These are phyloP conservation scores for Mucor sp. DNA, from an alignment of 371 early-diverging fungal species.

Conservation along the genomic window DNA sequence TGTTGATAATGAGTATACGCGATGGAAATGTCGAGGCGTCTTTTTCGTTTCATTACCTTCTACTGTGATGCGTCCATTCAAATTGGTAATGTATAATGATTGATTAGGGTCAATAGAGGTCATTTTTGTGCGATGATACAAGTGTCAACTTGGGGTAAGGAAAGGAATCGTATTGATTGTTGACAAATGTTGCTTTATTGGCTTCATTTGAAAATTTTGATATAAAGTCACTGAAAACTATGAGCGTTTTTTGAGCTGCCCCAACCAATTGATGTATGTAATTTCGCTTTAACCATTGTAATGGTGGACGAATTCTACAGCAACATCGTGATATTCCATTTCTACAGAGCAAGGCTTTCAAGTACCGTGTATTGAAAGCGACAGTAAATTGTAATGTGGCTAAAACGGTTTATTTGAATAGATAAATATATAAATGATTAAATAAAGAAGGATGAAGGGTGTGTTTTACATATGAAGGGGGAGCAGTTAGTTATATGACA, in stretches of 20 bases:
- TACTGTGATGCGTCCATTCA: slow-evolving; percentile 68
- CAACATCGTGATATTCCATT: no score
- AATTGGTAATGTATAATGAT: slow-evolving; percentile 68
- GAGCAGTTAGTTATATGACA: background rate
- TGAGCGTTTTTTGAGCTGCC: background rate
- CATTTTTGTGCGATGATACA: slow-evolving; percentile 13
- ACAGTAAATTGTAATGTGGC: background rate
- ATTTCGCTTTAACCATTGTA: background rate
- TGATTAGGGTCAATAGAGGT: slow-evolving; percentile 58
- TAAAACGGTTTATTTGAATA: background rate
- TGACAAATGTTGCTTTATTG: background rate
- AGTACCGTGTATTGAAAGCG: no score
- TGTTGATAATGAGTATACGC: background rate
- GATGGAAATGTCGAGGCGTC: background rate
- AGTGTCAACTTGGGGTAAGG: background rate
- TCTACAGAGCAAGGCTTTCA: no score
- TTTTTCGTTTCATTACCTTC: slow-evolving; percentile 47
- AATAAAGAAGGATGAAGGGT: background rate
- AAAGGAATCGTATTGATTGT: background rate
- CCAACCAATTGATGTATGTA: background rate
- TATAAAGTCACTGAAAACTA: background rate
- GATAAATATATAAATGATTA: background rate
- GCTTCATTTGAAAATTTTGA: slow-evolving; percentile 2
- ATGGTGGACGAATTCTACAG: no score
- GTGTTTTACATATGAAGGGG: background rate